Conservation (phyloP, 495 filamentous ascomycete genomes). For the Friedmanniomyces simplex region DNA sequence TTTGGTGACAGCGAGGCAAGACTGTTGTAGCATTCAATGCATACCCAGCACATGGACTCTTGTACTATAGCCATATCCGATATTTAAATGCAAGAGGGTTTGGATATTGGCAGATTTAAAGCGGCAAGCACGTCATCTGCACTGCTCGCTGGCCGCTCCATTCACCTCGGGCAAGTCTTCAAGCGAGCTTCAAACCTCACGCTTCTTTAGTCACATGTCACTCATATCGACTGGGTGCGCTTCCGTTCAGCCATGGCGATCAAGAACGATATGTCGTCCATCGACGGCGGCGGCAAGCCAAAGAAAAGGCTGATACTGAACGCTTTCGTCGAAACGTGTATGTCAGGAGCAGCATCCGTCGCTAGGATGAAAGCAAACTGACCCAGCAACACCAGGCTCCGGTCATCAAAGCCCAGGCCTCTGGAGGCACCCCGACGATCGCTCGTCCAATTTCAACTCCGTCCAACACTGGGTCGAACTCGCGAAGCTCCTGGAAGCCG, state of each 20-base stretch:
- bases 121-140: no score
- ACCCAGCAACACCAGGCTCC: constrained; percentile 39
- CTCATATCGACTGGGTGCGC: neutral
- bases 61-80: no score
- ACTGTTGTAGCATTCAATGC: no score
- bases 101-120: no score
- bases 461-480: constrained; percentile 42
- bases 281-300: neutral
- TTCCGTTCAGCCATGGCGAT: neutral
- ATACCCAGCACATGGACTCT: no score
- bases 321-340: constrained; percentile 43
- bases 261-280: neutral
- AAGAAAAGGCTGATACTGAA: constrained; percentile 47
- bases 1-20: no score
- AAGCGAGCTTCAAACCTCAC: no score
- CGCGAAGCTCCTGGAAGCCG: constrained; percentile 39
- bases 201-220: no score
- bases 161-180: no score
- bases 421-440: constrained; percentile 45
- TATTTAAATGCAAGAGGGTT: no score
- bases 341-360: neutral
- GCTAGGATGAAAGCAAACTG: neutral
- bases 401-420: constrained; percentile 46
- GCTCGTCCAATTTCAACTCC: constrained; percentile 44
- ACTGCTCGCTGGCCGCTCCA: no score